Conservation (phyloP, 2,329 filamentous ascomycete species). For the Talaromyces rugulosus region DNA sequence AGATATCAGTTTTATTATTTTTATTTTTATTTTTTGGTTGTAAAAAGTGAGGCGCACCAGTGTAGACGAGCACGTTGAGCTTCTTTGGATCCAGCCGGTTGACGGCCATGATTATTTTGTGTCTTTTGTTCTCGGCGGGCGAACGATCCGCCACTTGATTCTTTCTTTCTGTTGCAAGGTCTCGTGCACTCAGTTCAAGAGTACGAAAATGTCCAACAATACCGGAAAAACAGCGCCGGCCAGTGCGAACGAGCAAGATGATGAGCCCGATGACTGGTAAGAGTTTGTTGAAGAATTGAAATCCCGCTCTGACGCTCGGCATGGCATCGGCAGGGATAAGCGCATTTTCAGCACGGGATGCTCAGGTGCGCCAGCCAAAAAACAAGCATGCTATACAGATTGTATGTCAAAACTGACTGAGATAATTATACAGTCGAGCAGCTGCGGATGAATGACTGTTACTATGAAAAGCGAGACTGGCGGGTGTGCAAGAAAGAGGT, state of each 20-base stretch:
- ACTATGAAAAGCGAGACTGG: slow-evolving; percentile 96
- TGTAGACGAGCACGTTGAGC: slow-evolving; percentile 91
- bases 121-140: not conserved
- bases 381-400: not conserved
- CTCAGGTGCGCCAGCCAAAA: slow-evolving; percentile 57
- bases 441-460: slow-evolving; percentile 86
- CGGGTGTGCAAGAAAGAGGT: slow-evolving; percentile 83
- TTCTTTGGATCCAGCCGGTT: slow-evolving; percentile 54
- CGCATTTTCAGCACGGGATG: slow-evolving; percentile 96
- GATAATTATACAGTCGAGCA: slow-evolving; percentile 67
- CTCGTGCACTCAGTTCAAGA: not conserved
- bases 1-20: slow-evolving; percentile 22
- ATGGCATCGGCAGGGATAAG: slow-evolving; percentile 73
- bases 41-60: slow-evolving; percentile 52
- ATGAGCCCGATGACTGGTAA: slow-evolving; percentile 95
- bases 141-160: not conserved
- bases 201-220: slow-evolving; percentile 53
- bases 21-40: slow-evolving; percentile 1
- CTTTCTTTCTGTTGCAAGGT: not conserved
- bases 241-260: slow-evolving; percentile 50
- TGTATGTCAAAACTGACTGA: slow-evolving; percentile 7
- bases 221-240: slow-evolving; percentile 38
- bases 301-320: slow-evolving; percentile 17
- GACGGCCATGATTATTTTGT: slow-evolving; percentile 25
- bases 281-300: slow-evolving; percentile 21